phyloP scores from a whole-genome alignment of 2,329 filamentous ascomycete species.

The Colletotrichum sp. region DNA sequence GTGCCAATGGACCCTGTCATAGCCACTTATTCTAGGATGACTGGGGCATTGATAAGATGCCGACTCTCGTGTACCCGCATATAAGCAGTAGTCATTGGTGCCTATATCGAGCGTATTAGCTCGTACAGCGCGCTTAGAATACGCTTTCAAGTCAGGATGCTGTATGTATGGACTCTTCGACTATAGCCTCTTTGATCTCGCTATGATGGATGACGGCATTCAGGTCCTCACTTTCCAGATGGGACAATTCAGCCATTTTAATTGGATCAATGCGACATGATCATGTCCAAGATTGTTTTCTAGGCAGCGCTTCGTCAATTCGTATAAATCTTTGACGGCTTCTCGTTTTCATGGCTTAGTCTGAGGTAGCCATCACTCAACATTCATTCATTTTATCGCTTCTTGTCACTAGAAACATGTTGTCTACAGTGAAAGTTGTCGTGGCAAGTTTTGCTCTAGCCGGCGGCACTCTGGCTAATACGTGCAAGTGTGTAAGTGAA shows the following conservation, averaged over 20 bases:
- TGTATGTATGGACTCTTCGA: not conserved
- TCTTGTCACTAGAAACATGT: not conserved
- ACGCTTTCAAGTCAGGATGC: not conserved
- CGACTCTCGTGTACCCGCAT: not conserved
- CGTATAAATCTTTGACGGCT: not conserved
- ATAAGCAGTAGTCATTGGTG: not conserved
- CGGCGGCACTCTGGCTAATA: not conserved
- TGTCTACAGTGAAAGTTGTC: not conserved
- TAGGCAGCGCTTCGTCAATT: rapidly evolving
- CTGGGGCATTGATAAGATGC: not conserved
- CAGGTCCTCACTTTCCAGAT: not conserved
- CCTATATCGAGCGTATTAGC: not conserved
- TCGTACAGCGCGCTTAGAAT: not conserved
- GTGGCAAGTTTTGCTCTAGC: not conserved
- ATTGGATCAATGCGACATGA: not conserved
- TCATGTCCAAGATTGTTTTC: not conserved
- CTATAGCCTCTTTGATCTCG: not conserved
- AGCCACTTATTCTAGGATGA: not conserved
- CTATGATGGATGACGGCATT: not conserved
- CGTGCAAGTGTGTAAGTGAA: not conserved
- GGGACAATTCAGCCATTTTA: not conserved
- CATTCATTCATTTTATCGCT: not conserved
- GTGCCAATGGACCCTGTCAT: not conserved
- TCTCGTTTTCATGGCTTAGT: not conserved
- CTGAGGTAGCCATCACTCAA: not conserved